Conservation (phyloP, 495 filamentous ascomycete genomes). For the Haplographium delicatum region DNA sequence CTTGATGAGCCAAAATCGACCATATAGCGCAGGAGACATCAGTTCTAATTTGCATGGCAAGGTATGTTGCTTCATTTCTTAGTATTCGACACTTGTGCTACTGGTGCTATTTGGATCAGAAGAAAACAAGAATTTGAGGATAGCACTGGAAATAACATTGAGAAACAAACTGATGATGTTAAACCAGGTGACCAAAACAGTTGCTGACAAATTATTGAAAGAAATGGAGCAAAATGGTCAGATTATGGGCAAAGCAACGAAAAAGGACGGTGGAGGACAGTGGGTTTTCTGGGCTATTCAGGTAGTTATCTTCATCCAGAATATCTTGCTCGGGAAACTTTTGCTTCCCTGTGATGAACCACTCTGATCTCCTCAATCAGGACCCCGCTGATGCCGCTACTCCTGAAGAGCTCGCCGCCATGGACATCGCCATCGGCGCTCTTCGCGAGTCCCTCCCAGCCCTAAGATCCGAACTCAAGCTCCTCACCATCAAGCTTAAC, state of each 20-base stretch:
- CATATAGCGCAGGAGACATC: conserved; percentile 50
- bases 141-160: too few species aligned
- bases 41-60: conserved; percentile 63
- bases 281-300: conserved; percentile 31
- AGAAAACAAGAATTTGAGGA: too few species aligned
- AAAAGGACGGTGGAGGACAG: conserved; percentile 23
- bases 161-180: too few species aligned
- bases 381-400: conserved; percentile 38
- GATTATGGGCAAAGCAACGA: conserved; percentile 48
- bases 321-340: neutral
- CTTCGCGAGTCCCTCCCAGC: conserved; percentile 44
- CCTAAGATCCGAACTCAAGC: conserved; percentile 47
- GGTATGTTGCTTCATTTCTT: conserved; percentile 12
- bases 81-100: neutral
- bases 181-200: conserved; percentile 52
- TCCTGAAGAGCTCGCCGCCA: conserved; percentile 39
- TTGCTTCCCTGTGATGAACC: neutral
- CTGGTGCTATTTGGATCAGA: neutral
- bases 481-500: conserved; percentile 41
- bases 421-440: conserved; percentile 45
- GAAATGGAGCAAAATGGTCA: conserved; percentile 56
- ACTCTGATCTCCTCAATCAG: too few species aligned
- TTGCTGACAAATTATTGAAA: conserved; percentile 56
- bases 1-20: conserved; percentile 18
- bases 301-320: conserved; percentile 32